Base-by-base conservation (phyloP, 192 early-diverging fungal species). In the Entomortierella chlamydospora region DNA sequence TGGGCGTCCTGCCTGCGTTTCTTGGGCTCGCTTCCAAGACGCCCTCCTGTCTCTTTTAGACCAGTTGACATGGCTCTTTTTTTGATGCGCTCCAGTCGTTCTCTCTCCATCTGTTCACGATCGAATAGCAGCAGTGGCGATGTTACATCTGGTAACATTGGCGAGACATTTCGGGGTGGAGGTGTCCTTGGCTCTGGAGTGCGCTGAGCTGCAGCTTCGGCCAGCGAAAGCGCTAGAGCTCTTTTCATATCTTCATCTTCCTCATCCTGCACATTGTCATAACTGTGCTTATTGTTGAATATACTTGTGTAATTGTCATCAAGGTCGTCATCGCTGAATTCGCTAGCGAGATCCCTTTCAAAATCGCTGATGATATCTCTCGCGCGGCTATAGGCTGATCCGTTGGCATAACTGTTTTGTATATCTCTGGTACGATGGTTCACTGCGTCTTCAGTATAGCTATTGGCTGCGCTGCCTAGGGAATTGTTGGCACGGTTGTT, bases 31-130 rank as follows among this genome's bases (percentile, higher is more conserved):
- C 26, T 8, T 10, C 3, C 51, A 26, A 15, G 39, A 6, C 34
- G 1, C 23, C 42, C 30, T 20, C 25, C 11, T 39, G 33, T 4
- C 6, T 47, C 30, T 10, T 23, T 7, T 18, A 4, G n/a, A 23
- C 30, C 45, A 28, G 20, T 8, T 11, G 28, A 31, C 47, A 53
- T 52, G 0, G 45, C 42, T 51, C 54, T 26, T 15, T 57, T 57
- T 42, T 25, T 62, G 22, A 79, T 29, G 8, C 76, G 68, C 33
- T 79, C 76, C 26, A 70, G 62, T 12, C 76, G 61, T 22, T 79
- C 56, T 3, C 34, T 23, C 11, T 79, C 76, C 76, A 79, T 65
- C 26, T 79, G 56, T 26, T 56, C 76, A 11, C 76, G 67, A 34
- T 57, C 64, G 15, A 56, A 17, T 1, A 62, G 51, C 0, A 43